A percentile compares a stretch with the other conserved stretches of the same genome.
Evolutionary conservation across 257 asterid species (phyloP).

Genomic region (Capsicum rhomboideum): DNA sequence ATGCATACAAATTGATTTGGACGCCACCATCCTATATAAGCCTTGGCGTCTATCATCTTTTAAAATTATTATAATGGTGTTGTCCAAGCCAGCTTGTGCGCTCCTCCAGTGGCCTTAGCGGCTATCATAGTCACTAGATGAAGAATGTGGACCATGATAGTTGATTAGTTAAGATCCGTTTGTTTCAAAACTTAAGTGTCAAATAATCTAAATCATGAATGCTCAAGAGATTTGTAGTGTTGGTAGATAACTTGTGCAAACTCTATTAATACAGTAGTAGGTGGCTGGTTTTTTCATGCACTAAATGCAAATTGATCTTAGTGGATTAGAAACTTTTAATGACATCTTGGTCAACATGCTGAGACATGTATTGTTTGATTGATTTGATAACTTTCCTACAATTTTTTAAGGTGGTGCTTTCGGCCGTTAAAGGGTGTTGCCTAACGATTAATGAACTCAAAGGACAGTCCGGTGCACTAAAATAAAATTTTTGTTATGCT

Average conservation of each 20-base stretch:
- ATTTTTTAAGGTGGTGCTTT: not conserved
- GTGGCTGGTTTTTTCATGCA: not conserved
- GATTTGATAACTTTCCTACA: not conserved
- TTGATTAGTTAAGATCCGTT: not conserved
- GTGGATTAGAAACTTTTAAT: not conserved
- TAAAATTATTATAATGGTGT: not conserved
- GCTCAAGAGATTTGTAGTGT: not conserved
- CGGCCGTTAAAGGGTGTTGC: not conserved
- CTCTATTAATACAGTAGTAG: not conserved
- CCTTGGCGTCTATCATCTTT: not conserved
- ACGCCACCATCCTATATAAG: not conserved
- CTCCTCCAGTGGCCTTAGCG: not conserved
- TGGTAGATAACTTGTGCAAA: not conserved
- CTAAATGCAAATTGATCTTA: not conserved
- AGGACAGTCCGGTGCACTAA: too few species aligned
- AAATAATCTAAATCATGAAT: not conserved
- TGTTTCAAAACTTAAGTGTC: not conserved
- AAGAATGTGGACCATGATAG: not conserved
- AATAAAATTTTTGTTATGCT: too few species aligned
- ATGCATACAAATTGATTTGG: not conserved
- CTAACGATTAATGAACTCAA: too few species aligned
- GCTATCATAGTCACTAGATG: not conserved
- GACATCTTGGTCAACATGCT: not conserved
- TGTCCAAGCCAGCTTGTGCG: too few species aligned
- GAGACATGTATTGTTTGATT: not conserved